Conservation (phyloP, 2,329 filamentous ascomycete genomes). For the Botryotinia convoluta region DNA sequence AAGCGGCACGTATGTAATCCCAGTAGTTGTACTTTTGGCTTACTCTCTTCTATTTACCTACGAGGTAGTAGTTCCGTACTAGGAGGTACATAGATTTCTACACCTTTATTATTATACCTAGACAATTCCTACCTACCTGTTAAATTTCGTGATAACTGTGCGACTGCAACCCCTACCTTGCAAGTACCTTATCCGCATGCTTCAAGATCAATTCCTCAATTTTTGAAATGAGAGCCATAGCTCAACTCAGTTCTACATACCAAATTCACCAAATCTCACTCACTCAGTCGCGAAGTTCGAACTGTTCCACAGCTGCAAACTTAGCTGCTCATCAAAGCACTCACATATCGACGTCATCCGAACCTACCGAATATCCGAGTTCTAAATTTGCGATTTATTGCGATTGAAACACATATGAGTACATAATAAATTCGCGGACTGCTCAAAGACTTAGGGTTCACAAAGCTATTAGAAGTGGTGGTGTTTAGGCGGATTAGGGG, state of each 20-base stretch:
- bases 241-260: not conserved
- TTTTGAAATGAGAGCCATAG: not conserved
- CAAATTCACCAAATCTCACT: not conserved
- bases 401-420: not conserved
- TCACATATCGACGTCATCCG: constrained; percentile 9
- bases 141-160: not conserved
- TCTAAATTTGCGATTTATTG: not conserved
- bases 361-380: not conserved
- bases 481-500: not conserved
- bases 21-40: not conserved
- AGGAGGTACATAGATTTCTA: not conserved
- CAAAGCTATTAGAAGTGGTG: constrained; percentile 24
- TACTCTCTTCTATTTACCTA: not conserved
- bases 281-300: not conserved
- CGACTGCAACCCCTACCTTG: not conserved
- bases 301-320: not conserved
- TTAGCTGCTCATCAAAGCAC: not conserved
- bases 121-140: not conserved
- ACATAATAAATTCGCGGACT: not conserved
- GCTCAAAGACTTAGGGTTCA: not conserved
- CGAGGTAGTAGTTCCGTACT: not conserved
- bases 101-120: not conserved
- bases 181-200: not conserved
- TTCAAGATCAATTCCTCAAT: constrained; percentile 8
- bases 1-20: not conserved